phyloP scores from a whole-genome alignment of 306 rosid species.

The Lathyrus oleraceus region DNA sequence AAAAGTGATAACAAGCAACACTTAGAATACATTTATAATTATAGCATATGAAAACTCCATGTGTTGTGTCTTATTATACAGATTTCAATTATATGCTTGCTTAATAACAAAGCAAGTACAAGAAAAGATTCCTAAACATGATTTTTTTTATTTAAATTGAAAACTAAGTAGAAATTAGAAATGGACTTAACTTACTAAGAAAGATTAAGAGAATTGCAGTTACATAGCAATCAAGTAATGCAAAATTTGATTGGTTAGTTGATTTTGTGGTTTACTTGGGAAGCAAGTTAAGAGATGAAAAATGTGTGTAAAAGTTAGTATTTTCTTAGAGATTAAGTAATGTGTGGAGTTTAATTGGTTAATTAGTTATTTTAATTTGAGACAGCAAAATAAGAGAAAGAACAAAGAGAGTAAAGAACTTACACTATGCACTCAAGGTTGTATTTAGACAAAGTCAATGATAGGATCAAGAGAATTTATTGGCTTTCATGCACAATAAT shows the following conservation, averaged over 20 bases:
- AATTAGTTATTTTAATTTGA: slow-evolving; percentile 1
- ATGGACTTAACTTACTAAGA: slow-evolving; percentile 44
- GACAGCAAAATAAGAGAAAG: slow-evolving; percentile 9
- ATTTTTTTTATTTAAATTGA: not conserved
- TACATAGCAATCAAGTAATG: slow-evolving; percentile 13
- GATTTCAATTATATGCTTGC: slow-evolving; percentile 55
- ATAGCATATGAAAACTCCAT: slow-evolving; percentile 35
- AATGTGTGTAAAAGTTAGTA: not conserved
- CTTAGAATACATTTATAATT: slow-evolving; percentile 51
- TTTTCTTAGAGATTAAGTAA: slow-evolving; percentile 21
- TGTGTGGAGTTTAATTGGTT: slow-evolving; percentile 8
- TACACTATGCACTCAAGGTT: slow-evolving; percentile 54
- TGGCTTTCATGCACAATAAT: slow-evolving; percentile 19
- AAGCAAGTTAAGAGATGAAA: not conserved
- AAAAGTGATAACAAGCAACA: slow-evolving; percentile 61
- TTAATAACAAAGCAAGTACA: slow-evolving; percentile 68
- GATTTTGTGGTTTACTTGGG: slow-evolving; percentile 6
- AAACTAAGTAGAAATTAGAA: not conserved
- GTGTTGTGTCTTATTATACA: slow-evolving; percentile 29
- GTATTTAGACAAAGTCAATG: slow-evolving; percentile 46
- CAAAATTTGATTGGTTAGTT: not conserved
- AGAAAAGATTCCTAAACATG: slow-evolving; percentile 45
- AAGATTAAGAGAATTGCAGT: slow-evolving; percentile 34
- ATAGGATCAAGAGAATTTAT: slow-evolving; percentile 37
- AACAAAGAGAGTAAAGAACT: slow-evolving; percentile 41